Evolutionary conservation across 768 basidiomycete genomes (phyloP), one percentile per base, ranked within the genome.

Genomic region (Podaxis mareebaensis): DNA sequence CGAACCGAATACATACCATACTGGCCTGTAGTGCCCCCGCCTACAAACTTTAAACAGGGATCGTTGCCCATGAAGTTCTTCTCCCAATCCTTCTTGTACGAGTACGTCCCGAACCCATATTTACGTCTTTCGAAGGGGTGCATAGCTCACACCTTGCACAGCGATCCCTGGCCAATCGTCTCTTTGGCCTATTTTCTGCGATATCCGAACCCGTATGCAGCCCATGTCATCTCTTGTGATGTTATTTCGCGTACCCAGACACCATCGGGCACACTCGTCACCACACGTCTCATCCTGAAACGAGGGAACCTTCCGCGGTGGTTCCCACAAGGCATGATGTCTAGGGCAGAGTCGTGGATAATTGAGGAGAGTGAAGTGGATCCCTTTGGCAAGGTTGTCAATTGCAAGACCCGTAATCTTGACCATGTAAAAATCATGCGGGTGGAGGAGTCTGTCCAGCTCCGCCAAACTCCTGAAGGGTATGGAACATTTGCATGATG

Each of bases 401-500:
- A 82, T 64, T 94, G 92, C 69, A 80, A 82, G 64, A 96, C 96
- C 17, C 89, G 86, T 74, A 99, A 99, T 74, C 80, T 99, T 61
- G 95, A 96, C 74, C 92, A 96, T 76, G 89, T 93, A 71, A 96
- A 95, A 77, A 85, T 96, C 57, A 90, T 99, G 92, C 88, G 93
- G 70, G 90, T 96, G 38, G 87, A 93, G 66, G 96, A 99, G 75
- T 86, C 85, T 4, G 88, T 92, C 22, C 79, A 83, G 58, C 85
- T 96, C 67, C 79, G 81, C 40, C 91, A 91, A 67, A 81, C 84
- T 36, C 75, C 79, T 1, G 87, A 90, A 67, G 90, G 91, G 94
- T 94, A 64, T 54, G 85, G 75, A 8, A 58, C 36, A 54, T n/a
- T 54, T 61, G 40, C 59, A 10, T 8, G 20, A 42, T 55, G 12